Evolutionary conservation across 2,329 filamentous ascomycete genomes (phyloP), one percentile per base, ranked within the genome.

Genomic region (Sporothrix brasiliensis): DNA sequence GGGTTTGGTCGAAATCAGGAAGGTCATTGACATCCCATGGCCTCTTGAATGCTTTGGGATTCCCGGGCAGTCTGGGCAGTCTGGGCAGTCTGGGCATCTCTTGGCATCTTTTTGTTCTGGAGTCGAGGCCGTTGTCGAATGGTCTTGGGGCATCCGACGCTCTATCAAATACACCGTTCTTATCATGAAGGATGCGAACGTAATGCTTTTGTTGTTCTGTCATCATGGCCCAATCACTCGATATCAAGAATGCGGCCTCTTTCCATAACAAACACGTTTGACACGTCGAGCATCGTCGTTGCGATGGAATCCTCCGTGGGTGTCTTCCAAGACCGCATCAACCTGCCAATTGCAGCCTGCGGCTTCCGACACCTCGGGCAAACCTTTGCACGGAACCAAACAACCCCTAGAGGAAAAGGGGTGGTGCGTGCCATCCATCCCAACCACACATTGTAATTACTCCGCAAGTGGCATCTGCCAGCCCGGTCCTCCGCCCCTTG

Each of bases 1-100:
- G 65, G 13, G 50, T 44, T 41, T 11, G 2, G 65, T 67, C 65
- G 49, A 41, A 49, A 67, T 27, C 49, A 67, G 65, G 65, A 67
- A 67, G 65, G 65, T 54, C 49, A 7, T 21, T 16, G 47, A 39
- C 27, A 10, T 24, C 24, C n/a, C 34, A 61, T 24, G 56, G 34
- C 49, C 44, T n/a, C 21, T 54, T 16, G 21, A 30, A 13, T 10
- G 1, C 21, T 21, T 21, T 60, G 44, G 61, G 61, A 27, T 24
- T 3, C 16, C 65, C 47, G 56, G 54, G 34, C 56, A 10, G 24
- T 9, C 65, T 67, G 30, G 50, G 50, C 65, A 56, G 2, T 16
- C 54, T 54, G 21, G 52, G n/a, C 21, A 30, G 2, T 2, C 53
- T 60, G 56, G 56, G 56, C 56, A 60, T 41, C 30, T 60, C 30